A percentile compares a stretch with the other conserved stretches of the same genome.
Evolutionary conservation across 345 rosid genomes (phyloP).

Genomic region (Populus alba): DNA sequence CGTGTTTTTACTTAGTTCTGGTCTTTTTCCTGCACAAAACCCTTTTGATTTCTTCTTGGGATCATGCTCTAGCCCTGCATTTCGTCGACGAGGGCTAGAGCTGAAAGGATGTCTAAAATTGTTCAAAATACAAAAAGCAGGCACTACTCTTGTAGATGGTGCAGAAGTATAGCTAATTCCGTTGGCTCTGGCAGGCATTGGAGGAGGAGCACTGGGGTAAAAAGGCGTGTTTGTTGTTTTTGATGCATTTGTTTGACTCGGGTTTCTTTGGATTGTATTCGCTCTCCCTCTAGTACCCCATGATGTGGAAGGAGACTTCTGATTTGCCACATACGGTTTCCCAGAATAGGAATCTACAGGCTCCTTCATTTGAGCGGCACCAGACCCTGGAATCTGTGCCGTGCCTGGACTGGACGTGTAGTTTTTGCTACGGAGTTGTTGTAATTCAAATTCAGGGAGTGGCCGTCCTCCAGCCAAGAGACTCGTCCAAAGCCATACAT

Average conservation of each 20-base stretch:
- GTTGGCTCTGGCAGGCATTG: slow-evolving; percentile 23
- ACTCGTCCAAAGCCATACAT: slow-evolving; percentile 86
- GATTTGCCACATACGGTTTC: slow-evolving; percentile 25
- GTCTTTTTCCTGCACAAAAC: too few relatives aligned
- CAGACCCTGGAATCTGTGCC: slow-evolving; percentile 17
- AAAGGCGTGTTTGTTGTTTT: slow-evolving; percentile 2
- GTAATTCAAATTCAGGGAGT: slow-evolving; percentile 42
- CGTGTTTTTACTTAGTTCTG: too few relatives aligned
- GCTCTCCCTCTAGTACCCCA: slow-evolving; percentile 22
- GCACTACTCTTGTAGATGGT: slow-evolving; percentile 15
- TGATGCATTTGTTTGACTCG: slow-evolving; percentile 17
- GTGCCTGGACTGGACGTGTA: slow-evolving; percentile 20
- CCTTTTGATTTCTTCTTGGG: background rate
- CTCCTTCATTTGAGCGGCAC: slow-evolving; percentile 14
- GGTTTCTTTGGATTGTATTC: slow-evolving; percentile 14
- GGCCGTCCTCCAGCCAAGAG: slow-evolving; percentile 69
- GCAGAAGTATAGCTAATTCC: slow-evolving; percentile 9
- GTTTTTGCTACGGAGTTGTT: slow-evolving; percentile 34
- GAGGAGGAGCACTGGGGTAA: slow-evolving; percentile 5
- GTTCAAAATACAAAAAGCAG: slow-evolving; percentile 25
- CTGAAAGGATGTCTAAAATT: slow-evolving; percentile 15
- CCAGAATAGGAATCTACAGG: slow-evolving; percentile 11
- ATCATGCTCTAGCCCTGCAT: slow-evolving; percentile 20
- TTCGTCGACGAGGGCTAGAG: slow-evolving; percentile 23
- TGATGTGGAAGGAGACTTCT: slow-evolving; percentile 13